Base-by-base conservation (phyloP, 768 basidiomycete species). In the Polyporus arcularius region DNA sequence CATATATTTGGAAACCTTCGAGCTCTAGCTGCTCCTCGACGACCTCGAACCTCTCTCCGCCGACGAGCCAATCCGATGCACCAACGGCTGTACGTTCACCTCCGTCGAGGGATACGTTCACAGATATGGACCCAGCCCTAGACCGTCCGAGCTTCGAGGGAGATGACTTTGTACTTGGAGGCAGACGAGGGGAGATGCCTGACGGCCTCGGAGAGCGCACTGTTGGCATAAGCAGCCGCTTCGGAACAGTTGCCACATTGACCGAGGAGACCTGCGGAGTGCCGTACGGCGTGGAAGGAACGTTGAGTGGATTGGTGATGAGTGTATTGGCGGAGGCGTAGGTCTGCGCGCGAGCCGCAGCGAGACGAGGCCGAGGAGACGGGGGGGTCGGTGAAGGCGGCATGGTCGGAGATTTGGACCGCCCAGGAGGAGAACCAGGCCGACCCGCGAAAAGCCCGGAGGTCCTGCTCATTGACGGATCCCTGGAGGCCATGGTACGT, bases 1-100 rank as follows among this genome's bases (percentile, higher is more conserved):
- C 92, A 70, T 93, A 94, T 57, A 94, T 79, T 74, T 93, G 92
- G 74, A 86, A 92, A 1, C 87, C 87, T 18, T 77, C 69, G 26
- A 90, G 69, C 47, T 84, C 74, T 48, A 86, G 65, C 16, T 74
- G 72, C 38, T 82, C 78, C 40, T 80, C 75, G 8, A 79, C 78
- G 57, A 84, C 72, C 66, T 81, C 79, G 62, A 87, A 84, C 51
- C 73, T 76, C 50, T 76, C 75, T 18, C 78, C 77, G 10, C 74
- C 68, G 1, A 78, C 79, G 16, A 84, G 72, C 82, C 83, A 71
- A 31, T 67, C 67, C 16, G 67, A 60, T 12, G 35, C 48, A 31
- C 43, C 66, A 50, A 41, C 51, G 3, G 55, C n/a, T 2, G 38
- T 59, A 60, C 62, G 69, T 21, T 63, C 62, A 8, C 10, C 46